phyloP scores from a whole-genome alignment of 208 protist genomes.

The Tritrichomonas foetus region DNA sequence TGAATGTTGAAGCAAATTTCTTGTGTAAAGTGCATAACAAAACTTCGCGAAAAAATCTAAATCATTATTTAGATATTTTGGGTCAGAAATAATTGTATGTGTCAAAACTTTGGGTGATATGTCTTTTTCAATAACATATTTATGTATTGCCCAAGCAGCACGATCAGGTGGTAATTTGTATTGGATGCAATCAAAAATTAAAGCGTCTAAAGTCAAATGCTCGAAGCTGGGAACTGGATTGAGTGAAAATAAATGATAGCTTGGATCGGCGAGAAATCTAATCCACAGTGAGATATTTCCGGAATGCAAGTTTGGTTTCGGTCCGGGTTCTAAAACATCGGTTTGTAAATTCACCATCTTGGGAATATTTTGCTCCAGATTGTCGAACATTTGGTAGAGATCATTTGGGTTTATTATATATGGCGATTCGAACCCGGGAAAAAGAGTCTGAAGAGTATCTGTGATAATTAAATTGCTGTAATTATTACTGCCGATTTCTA shows the following conservation, averaged over 20 bases:
- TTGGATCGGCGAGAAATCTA: background rate
- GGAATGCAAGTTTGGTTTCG: background rate
- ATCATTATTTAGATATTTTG: background rate
- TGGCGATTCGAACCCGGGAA: no score
- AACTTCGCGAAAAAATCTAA: background rate
- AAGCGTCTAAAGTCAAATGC: background rate
- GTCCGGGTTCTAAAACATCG: background rate
- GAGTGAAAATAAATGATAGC: background rate
- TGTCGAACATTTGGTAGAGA: background rate
- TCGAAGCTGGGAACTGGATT: background rate
- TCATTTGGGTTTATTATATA: background rate
- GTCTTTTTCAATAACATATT: background rate
- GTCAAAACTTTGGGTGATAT: background rate
- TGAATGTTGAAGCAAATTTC: background rate
- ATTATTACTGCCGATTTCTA: no score
- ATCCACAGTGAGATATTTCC: background rate
- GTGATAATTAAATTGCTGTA: no score
- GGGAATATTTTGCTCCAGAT: background rate
- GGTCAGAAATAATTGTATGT: background rate
- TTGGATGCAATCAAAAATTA: background rate
- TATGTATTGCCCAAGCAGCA: slow-evolving; percentile 4
- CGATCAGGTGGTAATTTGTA: background rate
- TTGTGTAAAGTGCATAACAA: background rate
- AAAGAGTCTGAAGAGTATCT: no score
- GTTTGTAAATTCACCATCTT: background rate